Evolutionary conservation across 805 yeast genomes (phyloP).

Genomic region (Kuraishia piskuri): DNA sequence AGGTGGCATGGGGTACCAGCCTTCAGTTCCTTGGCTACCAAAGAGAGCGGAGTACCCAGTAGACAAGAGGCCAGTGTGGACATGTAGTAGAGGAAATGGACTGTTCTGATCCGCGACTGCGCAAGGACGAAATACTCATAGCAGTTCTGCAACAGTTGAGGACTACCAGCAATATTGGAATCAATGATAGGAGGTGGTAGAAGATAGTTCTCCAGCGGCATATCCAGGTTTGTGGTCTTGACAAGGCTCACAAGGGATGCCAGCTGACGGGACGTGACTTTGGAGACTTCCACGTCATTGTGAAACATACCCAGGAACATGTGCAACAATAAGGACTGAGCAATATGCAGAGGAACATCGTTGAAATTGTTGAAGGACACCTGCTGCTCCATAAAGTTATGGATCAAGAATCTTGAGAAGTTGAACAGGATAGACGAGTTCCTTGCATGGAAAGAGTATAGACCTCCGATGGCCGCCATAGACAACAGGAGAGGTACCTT

Average conservation of each 20-base stretch:
- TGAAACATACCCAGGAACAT: slow-evolving; percentile 49
- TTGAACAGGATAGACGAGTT: slow-evolving; percentile 68
- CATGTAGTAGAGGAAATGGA: slow-evolving; percentile 41
- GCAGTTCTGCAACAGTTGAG: slow-evolving; percentile 26
- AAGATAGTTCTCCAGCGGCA: slow-evolving; percentile 37
- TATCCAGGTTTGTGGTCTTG: slow-evolving; percentile 41
- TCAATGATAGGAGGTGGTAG: slow-evolving; percentile 29
- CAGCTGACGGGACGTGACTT: slow-evolving; percentile 42
- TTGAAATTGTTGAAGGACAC: slow-evolving; percentile 35
- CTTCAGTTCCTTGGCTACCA: slow-evolving; percentile 35
- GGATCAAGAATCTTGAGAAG: slow-evolving; percentile 57
- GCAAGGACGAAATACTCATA: slow-evolving; percentile 45
- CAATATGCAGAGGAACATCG: slow-evolving; percentile 47
- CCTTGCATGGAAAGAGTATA: slow-evolving; percentile 71
- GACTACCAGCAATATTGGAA: slow-evolving; percentile 11
- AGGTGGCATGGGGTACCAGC: slow-evolving; percentile 59
- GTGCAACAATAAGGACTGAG: slow-evolving; percentile 47
- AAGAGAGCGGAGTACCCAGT: slow-evolving; percentile 31
- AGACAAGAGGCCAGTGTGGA: slow-evolving; percentile 38
- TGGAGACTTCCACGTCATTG: slow-evolving; percentile 41
- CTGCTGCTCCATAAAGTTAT: slow-evolving; percentile 52
- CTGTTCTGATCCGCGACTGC: slow-evolving; percentile 47
- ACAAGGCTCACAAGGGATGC: slow-evolving; percentile 46
- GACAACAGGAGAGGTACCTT: slow-evolving; percentile 62
- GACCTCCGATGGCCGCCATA: slow-evolving; percentile 84